Percentiles rank a stretch among this genome's conserved stretches.
Conservation (phyloP, 257 asterid genomes). For the Agastache rugosa region DNA sequence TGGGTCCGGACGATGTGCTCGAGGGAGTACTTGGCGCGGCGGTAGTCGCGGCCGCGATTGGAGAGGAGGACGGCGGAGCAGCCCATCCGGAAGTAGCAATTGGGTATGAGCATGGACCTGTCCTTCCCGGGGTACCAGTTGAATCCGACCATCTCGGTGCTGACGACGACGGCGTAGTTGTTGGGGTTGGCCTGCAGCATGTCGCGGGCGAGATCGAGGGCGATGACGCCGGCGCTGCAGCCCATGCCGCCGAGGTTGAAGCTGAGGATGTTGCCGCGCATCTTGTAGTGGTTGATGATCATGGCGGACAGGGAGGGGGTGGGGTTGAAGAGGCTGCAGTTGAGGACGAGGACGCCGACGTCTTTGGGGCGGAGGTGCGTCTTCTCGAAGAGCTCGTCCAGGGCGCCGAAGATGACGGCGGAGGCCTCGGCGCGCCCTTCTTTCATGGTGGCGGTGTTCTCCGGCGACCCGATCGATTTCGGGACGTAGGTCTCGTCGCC, state of each 20-base stretch:
- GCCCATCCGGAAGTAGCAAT: conserved; percentile 94
- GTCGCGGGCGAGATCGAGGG: conserved; percentile 84
- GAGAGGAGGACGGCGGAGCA: conserved; percentile 92
- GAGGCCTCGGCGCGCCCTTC: conserved; percentile 94
- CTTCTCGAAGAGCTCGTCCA: conserved; percentile 86
- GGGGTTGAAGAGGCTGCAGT: conserved; percentile 95
- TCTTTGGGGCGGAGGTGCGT: conserved; percentile 73
- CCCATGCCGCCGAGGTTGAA: conserved; percentile 98
- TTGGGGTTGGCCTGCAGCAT: conserved; percentile 88
- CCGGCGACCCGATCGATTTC: conserved; percentile 67
- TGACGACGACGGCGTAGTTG: conserved; percentile 79
- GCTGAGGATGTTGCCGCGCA: conserved; percentile 89
- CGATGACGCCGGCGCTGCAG: conserved; percentile 85
- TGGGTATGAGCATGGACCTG: conserved; percentile 87
- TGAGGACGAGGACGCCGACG: conserved; percentile 82
- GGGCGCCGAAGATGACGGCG: conserved; percentile 82
- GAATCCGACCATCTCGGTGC: conserved; percentile 91
- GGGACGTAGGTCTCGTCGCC: conserved; percentile 89
- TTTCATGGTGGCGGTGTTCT: conserved; percentile 84
- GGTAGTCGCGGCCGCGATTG: conserved; percentile 83
- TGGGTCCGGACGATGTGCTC: conserved; percentile 94
- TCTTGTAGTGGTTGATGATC: conserved; percentile 90
- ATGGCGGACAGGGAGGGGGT: conserved; percentile 99
- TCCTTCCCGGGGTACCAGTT: conserved; percentile 95
- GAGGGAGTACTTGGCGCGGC: conserved; percentile 80